These are phyloP conservation scores for Nakazawaea pomicola DNA, from an alignment of 805 yeast species.

Conservation along the genomic window DNA sequence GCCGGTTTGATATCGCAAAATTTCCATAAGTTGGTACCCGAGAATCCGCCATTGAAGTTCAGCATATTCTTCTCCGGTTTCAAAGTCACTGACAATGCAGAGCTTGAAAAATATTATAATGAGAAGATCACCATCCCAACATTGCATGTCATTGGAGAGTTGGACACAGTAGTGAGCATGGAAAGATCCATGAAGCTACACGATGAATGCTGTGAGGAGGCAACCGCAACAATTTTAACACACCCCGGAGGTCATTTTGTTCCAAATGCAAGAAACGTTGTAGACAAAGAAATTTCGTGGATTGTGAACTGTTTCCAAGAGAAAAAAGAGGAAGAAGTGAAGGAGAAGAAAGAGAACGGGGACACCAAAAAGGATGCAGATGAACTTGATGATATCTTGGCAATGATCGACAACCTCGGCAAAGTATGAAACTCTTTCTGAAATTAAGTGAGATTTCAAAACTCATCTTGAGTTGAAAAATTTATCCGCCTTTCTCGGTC, in stretches of 20 bases:
- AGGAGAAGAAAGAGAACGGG: neutral
- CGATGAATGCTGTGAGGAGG: conserved; percentile 43
- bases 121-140: conserved; percentile 30
- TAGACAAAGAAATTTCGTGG: conserved; percentile 30
- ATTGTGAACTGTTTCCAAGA: conserved; percentile 20
- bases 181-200: conserved; percentile 62
- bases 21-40: conserved; percentile 49
- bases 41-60: conserved; percentile 53
- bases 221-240: conserved; percentile 41
- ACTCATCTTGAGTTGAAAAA: no score
- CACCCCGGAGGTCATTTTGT: conserved; percentile 99
- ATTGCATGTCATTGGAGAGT: conserved; percentile 80
- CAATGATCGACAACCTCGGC: conserved; percentile 25
- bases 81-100: conserved; percentile 21
- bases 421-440: conserved; percentile 21
- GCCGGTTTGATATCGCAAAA: conserved; percentile 64
- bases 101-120: conserved; percentile 25
- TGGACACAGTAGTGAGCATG: conserved; percentile 80
- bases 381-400: conserved; percentile 20
- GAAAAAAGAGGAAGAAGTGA: conserved; percentile 3
- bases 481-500: no score
- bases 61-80: conserved; percentile 72
- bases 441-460: no score
- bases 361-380: conserved; percentile 15
- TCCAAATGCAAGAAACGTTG: conserved; percentile 66